Conservation (phyloP, 1,139 yeast species). For the Schwanniomyces etchellsii region DNA sequence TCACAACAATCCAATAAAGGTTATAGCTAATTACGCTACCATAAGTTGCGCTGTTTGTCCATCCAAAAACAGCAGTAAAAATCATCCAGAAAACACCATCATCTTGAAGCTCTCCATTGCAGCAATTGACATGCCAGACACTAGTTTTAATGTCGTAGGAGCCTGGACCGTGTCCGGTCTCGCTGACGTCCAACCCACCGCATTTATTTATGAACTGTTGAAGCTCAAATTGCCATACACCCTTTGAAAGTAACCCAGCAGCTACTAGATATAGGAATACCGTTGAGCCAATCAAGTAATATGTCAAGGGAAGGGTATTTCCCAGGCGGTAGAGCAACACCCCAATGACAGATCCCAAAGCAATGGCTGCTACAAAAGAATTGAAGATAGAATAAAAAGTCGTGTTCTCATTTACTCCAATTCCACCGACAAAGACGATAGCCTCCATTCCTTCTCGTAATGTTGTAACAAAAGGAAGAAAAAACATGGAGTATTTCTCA, state of each 20-base stretch:
- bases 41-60: constrained; percentile 60
- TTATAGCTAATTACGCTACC: constrained; percentile 83
- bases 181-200: constrained; percentile 67
- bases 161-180: constrained; percentile 88
- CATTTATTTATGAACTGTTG: constrained; percentile 36
- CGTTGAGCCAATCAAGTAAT: constrained; percentile 36
- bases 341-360: constrained; percentile 31
- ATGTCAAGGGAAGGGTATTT: constrained; percentile 34
- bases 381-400: constrained; percentile 26
- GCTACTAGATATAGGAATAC: constrained; percentile 40
- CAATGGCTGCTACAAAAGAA: constrained; percentile 25
- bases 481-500: constrained; percentile 16
- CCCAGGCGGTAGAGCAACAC: constrained; percentile 36
- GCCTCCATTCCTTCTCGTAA: constrained; percentile 46
- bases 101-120: constrained; percentile 80
- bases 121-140: constrained; percentile 94
- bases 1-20: constrained; percentile 60
- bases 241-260: constrained; percentile 42
- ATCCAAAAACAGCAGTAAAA: constrained; percentile 49
- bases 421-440: constrained; percentile 43
- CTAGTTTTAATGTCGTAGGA: constrained; percentile 70
- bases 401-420: constrained; percentile 40
- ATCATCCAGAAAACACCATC: constrained; percentile 80
- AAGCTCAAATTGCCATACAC: constrained; percentile 42
- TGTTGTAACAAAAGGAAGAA: constrained; percentile 41